phyloP scores from a whole-genome alignment of 2,329 filamentous ascomycete genomes.

The Phyllosticta citribraziliensis region DNA sequence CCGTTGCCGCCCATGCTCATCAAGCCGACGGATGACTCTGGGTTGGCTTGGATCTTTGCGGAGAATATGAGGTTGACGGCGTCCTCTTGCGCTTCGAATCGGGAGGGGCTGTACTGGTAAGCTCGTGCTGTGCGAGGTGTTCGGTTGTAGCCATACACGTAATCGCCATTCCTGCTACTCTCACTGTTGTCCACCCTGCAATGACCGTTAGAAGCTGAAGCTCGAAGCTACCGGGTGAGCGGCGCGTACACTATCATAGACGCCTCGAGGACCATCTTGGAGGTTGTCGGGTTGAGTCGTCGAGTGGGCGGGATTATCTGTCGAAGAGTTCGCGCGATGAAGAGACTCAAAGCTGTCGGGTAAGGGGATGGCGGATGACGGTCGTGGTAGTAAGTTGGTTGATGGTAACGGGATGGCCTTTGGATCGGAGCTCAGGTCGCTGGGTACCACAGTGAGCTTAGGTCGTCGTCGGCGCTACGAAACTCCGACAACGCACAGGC shows the following conservation, averaged over 20 bases:
- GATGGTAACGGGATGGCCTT: constrained; percentile 6
- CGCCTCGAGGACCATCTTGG: constrained; percentile 94
- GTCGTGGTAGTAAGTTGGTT: not conserved
- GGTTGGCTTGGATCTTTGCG: constrained; percentile 88
- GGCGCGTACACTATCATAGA: constrained; percentile 75
- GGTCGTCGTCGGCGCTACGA: not conserved
- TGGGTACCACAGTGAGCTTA: constrained; percentile 4
- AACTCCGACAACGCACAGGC: not conserved
- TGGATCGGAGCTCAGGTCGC: not conserved
- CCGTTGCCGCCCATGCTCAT: constrained; percentile 99
- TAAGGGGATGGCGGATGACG: not conserved
- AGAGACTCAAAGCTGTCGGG: not conserved
- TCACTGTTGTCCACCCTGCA: constrained; percentile 91
- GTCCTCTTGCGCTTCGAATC: constrained; percentile 94
- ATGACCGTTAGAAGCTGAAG: constrained; percentile 16
- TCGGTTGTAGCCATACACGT: constrained; percentile 41
- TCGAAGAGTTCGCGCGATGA: not conserved
- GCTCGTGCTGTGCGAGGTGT: constrained; percentile 12
- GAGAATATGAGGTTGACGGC: constrained; percentile 93
- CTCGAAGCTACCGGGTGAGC: constrained; percentile 6
- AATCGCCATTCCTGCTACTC: constrained; percentile 93
- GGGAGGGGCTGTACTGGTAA: constrained; percentile 56
- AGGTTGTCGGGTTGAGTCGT: not conserved
- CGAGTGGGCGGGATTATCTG: not conserved
- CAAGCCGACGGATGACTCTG: constrained; percentile 90